Conservation (phyloP, 805 yeast genomes). For the Candida dendrica region DNA sequence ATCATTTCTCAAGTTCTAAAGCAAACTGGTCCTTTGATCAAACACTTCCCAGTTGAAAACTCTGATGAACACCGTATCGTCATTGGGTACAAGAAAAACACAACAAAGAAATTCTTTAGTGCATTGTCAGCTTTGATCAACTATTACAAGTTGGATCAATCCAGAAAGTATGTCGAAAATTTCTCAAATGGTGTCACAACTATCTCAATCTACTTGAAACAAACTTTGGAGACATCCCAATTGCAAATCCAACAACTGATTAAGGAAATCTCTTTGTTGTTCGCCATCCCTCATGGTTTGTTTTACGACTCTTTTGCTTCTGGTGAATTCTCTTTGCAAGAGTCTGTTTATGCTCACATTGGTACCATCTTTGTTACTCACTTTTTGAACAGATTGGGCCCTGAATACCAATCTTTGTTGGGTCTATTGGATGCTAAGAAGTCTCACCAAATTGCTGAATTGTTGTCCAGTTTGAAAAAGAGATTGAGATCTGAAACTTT, state of each 20-base stretch:
- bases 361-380: constrained; percentile 90
- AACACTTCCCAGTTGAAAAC: constrained; percentile 73
- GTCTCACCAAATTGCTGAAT: constrained; percentile 64
- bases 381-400: constrained; percentile 88
- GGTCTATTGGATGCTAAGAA: constrained; percentile 55
- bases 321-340: constrained; percentile 85
- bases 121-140: constrained; percentile 82
- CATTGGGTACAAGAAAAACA: constrained; percentile 77
- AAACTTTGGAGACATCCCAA: constrained; percentile 44
- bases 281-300: constrained; percentile 82
- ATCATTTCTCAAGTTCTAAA: constrained; percentile 60
- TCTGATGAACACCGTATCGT: constrained; percentile 80
- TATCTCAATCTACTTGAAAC: constrained; percentile 77
- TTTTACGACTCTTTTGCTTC: constrained; percentile 68
- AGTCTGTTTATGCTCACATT: constrained; percentile 89
- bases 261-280: constrained; percentile 88
- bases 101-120: constrained; percentile 81
- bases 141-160: constrained; percentile 77
- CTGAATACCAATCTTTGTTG: constrained; percentile 71
- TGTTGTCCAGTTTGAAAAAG: constrained; percentile 72
- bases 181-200: constrained; percentile 84
- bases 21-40: constrained; percentile 89
- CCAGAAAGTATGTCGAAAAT: constrained; percentile 91
- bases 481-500: constrained; percentile 90
- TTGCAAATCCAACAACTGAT: constrained; percentile 81